A percentile compares a stretch with the other conserved stretches of the same genome.
Evolutionary conservation across 768 basidiomycete genomes (phyloP).

Genomic region (Suillus paluster): DNA sequence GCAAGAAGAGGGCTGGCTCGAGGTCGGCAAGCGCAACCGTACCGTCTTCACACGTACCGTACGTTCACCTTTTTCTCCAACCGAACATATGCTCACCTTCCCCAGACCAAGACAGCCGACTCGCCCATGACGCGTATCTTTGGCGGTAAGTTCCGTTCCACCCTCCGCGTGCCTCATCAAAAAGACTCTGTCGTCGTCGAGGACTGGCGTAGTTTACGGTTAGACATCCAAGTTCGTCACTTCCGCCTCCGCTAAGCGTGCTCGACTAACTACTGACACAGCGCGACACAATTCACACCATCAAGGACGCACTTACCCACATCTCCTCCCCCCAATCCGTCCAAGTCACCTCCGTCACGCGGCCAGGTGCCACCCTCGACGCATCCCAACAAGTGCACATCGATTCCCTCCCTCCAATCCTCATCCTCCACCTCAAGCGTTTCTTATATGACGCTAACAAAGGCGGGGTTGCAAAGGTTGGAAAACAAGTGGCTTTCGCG

Average conservation of each 20-base stretch:
- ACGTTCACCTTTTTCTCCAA: conserved; percentile 31
- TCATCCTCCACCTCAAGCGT: conserved; percentile 89
- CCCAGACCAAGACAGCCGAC: conserved; percentile 76
- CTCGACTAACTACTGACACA: conserved; percentile 29
- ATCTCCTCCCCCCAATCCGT: conserved; percentile 83
- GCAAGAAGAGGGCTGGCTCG: conserved; percentile 78
- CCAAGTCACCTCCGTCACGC: conserved; percentile 62
- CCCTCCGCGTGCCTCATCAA: conserved; percentile 78
- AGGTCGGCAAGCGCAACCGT: conserved; percentile 90
- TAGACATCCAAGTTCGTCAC: conserved; percentile 81
- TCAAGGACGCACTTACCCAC: conserved; percentile 81
- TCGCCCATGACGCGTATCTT: conserved; percentile 93
- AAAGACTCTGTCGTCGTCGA: conserved; percentile 89
- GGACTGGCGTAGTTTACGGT: conserved; percentile 85
- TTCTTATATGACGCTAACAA: conserved; percentile 83
- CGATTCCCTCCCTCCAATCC: conserved; percentile 80
- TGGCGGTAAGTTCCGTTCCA: conserved; percentile 89
- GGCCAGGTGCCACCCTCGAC: conserved; percentile 65
- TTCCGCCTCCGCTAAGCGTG: neutral
- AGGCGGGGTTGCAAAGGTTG: conserved; percentile 83
- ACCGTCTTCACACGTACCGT: conserved; percentile 81
- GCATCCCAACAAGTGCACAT: conserved; percentile 76
- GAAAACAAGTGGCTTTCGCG: conserved; percentile 79
- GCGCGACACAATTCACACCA: conserved; percentile 74
- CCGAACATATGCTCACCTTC: conserved; percentile 1